A percentile compares a stretch with the other conserved stretches of the same genome.
These are phyloP conservation scores for Phaeophleospora eucalypticola DNA, from an alignment of 2,329 filamentous ascomycete species.

Conservation along the genomic window DNA sequence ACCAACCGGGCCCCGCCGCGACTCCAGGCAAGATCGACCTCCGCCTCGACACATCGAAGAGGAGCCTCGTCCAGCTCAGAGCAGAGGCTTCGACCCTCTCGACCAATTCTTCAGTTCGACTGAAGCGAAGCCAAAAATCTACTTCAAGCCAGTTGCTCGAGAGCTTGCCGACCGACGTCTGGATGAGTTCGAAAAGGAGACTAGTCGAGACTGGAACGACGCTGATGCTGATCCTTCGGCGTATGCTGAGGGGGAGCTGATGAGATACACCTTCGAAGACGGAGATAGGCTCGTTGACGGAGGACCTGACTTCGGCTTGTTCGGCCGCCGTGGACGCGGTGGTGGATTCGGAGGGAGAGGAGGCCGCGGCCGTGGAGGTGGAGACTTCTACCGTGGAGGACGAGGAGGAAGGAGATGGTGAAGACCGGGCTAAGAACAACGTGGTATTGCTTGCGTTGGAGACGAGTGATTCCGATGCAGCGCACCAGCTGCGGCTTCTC, in stretches of 20 bases:
- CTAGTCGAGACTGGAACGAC: slow-evolving; percentile 39
- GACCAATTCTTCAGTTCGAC: slow-evolving; percentile 60
- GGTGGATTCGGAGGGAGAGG: slow-evolving; percentile 16
- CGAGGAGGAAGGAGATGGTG: background rate
- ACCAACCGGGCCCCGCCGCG: slow-evolving; percentile 19
- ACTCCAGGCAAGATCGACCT: slow-evolving; percentile 12
- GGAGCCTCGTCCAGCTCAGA: slow-evolving; percentile 9
- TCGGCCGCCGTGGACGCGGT: slow-evolving; percentile 20
- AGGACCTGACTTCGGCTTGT: slow-evolving; percentile 33
- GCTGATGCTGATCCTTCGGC: slow-evolving; percentile 28
- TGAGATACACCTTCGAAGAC: slow-evolving; percentile 43
- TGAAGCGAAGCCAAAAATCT: slow-evolving; percentile 59
- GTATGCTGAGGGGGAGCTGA: slow-evolving; percentile 35
- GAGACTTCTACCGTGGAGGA: slow-evolving; percentile 18
- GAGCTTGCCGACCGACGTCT: slow-evolving; percentile 63
- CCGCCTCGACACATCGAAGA: slow-evolving; percentile 4
- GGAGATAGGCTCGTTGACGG: slow-evolving; percentile 42
- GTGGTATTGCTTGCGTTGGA: no score
- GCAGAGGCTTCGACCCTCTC: slow-evolving; percentile 36
- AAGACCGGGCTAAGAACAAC: background rate
- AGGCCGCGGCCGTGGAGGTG: slow-evolving; percentile 18
- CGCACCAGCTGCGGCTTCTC: background rate
- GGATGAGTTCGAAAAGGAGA: slow-evolving; percentile 51
- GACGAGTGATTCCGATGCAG: no score
- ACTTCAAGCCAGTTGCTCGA: slow-evolving; percentile 62